Percentiles rank a stretch among this genome's conserved stretches.
Evolutionary conservation across 495 filamentous ascomycete species (phyloP).

Genomic region (Tuber indicum): DNA sequence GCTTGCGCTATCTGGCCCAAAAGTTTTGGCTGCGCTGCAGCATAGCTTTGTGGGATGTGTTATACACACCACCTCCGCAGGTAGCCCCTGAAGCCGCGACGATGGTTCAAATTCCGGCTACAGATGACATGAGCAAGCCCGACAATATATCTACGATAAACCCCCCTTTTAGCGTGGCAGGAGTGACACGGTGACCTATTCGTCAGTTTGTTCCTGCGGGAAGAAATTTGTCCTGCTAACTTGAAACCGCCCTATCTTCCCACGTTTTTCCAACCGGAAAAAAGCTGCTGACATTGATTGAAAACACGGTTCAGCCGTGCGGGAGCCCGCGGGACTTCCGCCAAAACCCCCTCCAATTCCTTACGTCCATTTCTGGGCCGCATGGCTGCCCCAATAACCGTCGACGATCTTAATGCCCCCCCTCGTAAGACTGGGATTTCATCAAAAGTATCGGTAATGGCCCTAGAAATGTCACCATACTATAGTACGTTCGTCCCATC

Average conservation of each 20-base stretch:
- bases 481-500: not conserved
- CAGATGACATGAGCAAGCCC: not conserved
- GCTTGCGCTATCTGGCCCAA: not conserved
- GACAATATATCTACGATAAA: not conserved
- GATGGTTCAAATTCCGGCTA: not conserved
- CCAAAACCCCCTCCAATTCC: not conserved
- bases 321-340: not conserved
- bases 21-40: not conserved
- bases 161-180: not conserved
- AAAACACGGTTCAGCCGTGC: not conserved
- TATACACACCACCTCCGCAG: not conserved
- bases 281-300: not conserved
- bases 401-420: not conserved
- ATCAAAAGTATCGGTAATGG: not conserved
- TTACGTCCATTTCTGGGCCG: not conserved
- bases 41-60: not conserved
- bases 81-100: not conserved
- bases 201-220: not conserved
- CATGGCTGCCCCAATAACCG: not conserved
- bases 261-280: conserved; percentile 1
- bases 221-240: not conserved
- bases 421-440: not conserved
- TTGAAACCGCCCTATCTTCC: conserved; percentile 1
- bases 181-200: not conserved
- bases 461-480: not conserved